These are phyloP conservation scores for Euphorbia celastroides DNA, from an alignment of 441 rosid genomes.

Conservation along the genomic window DNA sequence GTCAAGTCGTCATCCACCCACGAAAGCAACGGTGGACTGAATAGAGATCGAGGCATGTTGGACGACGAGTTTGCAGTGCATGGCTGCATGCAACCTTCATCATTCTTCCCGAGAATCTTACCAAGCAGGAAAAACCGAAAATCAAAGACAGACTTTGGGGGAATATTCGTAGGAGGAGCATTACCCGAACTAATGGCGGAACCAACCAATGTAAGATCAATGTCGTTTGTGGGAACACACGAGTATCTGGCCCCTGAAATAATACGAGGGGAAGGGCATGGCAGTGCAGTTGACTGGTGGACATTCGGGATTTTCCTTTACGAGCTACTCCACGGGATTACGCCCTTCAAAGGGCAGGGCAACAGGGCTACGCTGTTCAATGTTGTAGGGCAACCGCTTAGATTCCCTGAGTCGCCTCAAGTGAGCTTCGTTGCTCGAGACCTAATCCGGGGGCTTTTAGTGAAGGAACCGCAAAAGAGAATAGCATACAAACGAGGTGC, in stretches of 20 bases:
- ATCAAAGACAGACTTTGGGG: conserved; percentile 70
- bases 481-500: conserved; percentile 81
- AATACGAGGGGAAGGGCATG: conserved; percentile 86
- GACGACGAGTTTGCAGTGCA: conserved; percentile 55
- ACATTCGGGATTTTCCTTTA: conserved; percentile 77
- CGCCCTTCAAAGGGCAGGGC: conserved; percentile 84
- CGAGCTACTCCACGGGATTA: conserved; percentile 68
- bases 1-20: conserved; percentile 71
- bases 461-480: conserved; percentile 72
- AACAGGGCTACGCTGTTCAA: conserved; percentile 71
- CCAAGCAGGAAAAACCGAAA: conserved; percentile 71
- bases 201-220: conserved; percentile 73
- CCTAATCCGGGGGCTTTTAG: conserved; percentile 61
- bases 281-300: conserved; percentile 98
- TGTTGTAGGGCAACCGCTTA: conserved; percentile 73
- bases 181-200: conserved; percentile 87
- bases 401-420: conserved; percentile 68
- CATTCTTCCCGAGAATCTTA: conserved; percentile 66
- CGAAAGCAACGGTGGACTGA: conserved; percentile 19
- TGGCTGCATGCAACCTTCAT: conserved; percentile 67
- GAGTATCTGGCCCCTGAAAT: conserved; percentile 89
- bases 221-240: conserved; percentile 93
- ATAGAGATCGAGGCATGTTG: conserved; percentile 36
- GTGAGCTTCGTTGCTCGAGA: conserved; percentile 66
- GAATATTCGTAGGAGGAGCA: conserved; percentile 49